phyloP scores from a whole-genome alignment of 352 stramenopile species.

The Phytophthora sp. region DNA sequence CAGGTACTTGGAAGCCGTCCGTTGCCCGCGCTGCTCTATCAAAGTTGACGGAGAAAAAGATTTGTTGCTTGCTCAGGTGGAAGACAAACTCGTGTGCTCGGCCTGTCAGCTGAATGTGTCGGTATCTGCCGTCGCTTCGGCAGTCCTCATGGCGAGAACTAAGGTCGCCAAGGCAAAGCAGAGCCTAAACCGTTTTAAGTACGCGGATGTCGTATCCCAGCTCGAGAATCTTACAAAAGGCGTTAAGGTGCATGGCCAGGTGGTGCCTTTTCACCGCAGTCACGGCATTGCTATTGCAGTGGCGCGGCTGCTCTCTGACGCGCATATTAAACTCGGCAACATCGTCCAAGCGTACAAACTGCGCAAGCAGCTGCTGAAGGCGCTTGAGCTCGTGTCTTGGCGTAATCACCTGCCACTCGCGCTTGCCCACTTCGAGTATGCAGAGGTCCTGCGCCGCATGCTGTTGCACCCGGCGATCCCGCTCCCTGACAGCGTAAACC shows the following conservation, averaged over 20 bases:
- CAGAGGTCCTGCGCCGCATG: slow-evolving; percentile 40
- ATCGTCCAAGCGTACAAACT: slow-evolving; percentile 37
- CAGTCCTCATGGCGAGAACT: slow-evolving; percentile 10
- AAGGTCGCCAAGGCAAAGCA: slow-evolving; percentile 40
- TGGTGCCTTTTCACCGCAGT: slow-evolving; percentile 40
- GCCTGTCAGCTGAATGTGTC: slow-evolving; percentile 33
- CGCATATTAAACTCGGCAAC: slow-evolving; percentile 48
- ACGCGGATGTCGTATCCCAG: slow-evolving; percentile 31
- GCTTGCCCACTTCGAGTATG: slow-evolving; percentile 50
- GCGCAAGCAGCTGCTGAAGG: slow-evolving; percentile 33
- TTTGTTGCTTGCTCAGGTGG: slow-evolving; percentile 27
- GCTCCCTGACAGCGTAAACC: slow-evolving; percentile 27
- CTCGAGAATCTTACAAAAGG: slow-evolving; percentile 26
- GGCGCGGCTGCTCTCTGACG: slow-evolving; percentile 41
- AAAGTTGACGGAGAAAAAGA: slow-evolving; percentile 18
- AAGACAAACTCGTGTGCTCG: slow-evolving; percentile 36
- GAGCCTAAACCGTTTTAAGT: slow-evolving; percentile 36
- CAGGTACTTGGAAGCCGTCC: slow-evolving; percentile 41
- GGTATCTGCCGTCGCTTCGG: slow-evolving; percentile 16
- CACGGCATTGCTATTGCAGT: slow-evolving; percentile 43
- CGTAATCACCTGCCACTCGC: slow-evolving; percentile 43
- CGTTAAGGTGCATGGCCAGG: slow-evolving; percentile 31
- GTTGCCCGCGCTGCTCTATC: slow-evolving; percentile 38
- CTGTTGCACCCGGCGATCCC: slow-evolving; percentile 22
- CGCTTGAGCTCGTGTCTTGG: slow-evolving; percentile 37